Evolutionary conservation across 2,329 filamentous ascomycete genomes (phyloP), one percentile per base, ranked within the genome.

Genomic region (Cytospora schulzeri): DNA sequence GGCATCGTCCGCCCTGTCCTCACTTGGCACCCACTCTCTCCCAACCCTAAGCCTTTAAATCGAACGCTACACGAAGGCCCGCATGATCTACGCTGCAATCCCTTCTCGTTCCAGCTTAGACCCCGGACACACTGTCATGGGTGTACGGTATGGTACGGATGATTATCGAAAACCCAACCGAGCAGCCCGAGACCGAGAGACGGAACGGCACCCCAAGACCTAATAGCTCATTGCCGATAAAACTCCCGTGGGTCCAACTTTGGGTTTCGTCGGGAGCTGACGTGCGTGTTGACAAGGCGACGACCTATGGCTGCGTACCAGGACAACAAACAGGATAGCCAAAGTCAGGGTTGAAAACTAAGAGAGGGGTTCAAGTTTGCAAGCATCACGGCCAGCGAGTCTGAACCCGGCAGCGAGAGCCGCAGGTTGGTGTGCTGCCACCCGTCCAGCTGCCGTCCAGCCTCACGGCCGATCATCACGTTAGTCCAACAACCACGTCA

Each of bases 81-180:
- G 64, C 64, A 66, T 66, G 61, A 60, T 66, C 61, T 64, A 50
- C 64, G 53, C 58, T 60, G 61, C 61, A 60, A 45, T 19, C 31
- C 45, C 38, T 53, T 53, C 64, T 54, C 53, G 33, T 60, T 65
- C 45, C 51, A 63, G 64, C 61, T 59, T 65, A 62, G 60, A 51
- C 55, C 55, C 54, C 52, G 52, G 59, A 56, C 55, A 56, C 55
- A 56, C 45, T n/a, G 51, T 26, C 59, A 48, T 48, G 45, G 31
- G 31, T 33, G 26, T 55, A 50, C 29, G 29, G 29, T 31, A 31
- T 9, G 29, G 29, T 31, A 31, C 33, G 7, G 33, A 35, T 35
- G 33, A 2, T 35, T 35, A 14, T 14, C 33, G 12, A 35, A 41
- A n/a, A 19, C 17, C n/a, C 38, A 9, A 41, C 17, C 38, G 38